phyloP scores from a whole-genome alignment of 306 rosid species.

The Cicer pinnatifidum region DNA sequence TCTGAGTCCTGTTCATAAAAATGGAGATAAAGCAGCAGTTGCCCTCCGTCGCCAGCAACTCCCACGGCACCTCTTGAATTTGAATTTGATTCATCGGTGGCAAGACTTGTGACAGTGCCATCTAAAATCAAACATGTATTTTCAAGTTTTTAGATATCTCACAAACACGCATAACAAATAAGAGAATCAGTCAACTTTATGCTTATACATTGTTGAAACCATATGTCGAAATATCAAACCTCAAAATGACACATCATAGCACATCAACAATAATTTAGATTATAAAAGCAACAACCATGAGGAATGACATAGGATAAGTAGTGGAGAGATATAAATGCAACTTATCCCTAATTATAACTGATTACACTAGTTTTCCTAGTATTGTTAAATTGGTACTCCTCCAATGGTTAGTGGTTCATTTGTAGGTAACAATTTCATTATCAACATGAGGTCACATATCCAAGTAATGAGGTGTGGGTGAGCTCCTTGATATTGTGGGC shows the following conservation, averaged over 20 bases:
- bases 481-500: neutral
- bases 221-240: neutral
- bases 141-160: conserved; percentile 10
- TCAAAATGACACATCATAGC: conserved; percentile 3
- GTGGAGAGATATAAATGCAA: neutral
- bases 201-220: neutral
- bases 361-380: neutral
- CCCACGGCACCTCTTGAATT: conserved; percentile 65
- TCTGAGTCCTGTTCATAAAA: conserved; percentile 33
- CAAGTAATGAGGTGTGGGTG: neutral
- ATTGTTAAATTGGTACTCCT: conserved; percentile 2
- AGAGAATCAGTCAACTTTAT: conserved; percentile 11
- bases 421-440: conserved; percentile 2
- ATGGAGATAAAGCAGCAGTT: conserved; percentile 61
- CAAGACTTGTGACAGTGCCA: conserved; percentile 63
- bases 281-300: conserved; percentile 8
- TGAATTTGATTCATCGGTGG: conserved; percentile 64
- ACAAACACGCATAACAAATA: conserved; percentile 18
- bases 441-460: conserved; percentile 16
- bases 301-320: conserved; percentile 23
- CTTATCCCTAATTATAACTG: conserved; percentile 5
- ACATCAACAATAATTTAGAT: conserved; percentile 15
- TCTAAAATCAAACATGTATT: conserved; percentile 45
- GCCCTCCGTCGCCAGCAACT: conserved; percentile 57
- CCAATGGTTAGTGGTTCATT: conserved; percentile 7